Conservation (phyloP, 345 rosid species). For the Hevea brasiliensis region DNA sequence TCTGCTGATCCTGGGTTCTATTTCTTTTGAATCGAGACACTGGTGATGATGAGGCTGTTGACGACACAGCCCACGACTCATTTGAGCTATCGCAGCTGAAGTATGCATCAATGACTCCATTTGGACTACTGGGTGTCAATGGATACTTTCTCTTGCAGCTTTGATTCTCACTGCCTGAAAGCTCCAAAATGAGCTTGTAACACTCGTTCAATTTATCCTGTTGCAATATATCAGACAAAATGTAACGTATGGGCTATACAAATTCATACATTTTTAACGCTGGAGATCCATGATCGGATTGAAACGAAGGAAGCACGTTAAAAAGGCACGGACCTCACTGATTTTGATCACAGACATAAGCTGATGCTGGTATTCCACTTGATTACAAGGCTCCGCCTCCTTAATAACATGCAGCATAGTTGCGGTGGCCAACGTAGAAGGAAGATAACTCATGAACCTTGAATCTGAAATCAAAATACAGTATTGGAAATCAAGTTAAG, state of each 20-base stretch:
- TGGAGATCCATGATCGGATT: not conserved
- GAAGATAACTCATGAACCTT: constrained; percentile 53
- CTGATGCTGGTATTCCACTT: constrained; percentile 54
- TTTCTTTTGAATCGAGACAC: constrained; percentile 59
- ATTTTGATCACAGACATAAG: constrained; percentile 56
- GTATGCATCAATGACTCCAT: constrained; percentile 52
- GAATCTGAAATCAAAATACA: constrained; percentile 60
- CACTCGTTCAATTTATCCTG: constrained; percentile 69
- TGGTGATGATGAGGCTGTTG: constrained; percentile 43
- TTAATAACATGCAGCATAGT: constrained; percentile 62
- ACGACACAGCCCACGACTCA: constrained; percentile 52
- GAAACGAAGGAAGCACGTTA: constrained; percentile 11
- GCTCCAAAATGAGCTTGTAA: constrained; percentile 54
- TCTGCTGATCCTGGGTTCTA: constrained; percentile 64
- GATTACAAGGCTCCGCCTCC: constrained; percentile 54
- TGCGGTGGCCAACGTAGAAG: constrained; percentile 78
- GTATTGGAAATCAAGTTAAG: constrained; percentile 9
- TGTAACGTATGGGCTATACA: not conserved
- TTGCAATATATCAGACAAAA: constrained; percentile 6
- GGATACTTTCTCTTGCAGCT: constrained; percentile 51
- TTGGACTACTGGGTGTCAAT: constrained; percentile 48
- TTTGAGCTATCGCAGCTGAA: constrained; percentile 70
- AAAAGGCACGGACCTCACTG: constrained; percentile 51
- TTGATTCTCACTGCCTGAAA: constrained; percentile 34
- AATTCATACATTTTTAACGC: constrained; percentile 1